Evolutionary conservation across 345 rosid species (phyloP).

Genomic region (Gossypium australe): DNA sequence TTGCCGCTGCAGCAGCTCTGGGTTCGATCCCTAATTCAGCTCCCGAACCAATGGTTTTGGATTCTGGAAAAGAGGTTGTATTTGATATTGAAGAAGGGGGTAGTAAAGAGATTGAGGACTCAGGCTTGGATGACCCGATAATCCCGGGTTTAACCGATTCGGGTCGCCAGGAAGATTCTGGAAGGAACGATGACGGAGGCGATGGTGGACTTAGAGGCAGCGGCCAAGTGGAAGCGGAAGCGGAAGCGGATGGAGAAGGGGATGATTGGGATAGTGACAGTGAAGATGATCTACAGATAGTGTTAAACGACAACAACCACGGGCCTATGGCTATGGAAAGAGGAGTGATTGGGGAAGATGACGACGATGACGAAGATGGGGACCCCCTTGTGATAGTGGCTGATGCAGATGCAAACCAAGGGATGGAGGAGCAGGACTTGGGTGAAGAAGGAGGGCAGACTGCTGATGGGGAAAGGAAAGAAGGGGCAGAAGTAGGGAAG

Average conservation of each 20-base stretch:
- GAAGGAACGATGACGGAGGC: constrained; percentile 9
- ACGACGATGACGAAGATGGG: constrained; percentile 69
- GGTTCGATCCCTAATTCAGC: constrained; percentile 21
- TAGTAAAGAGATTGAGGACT: constrained; percentile 31
- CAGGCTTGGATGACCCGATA: constrained; percentile 19
- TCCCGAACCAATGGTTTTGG: constrained; percentile 42
- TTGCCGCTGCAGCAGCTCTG: not conserved
- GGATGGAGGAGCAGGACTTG: constrained; percentile 66
- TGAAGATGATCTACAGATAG: constrained; percentile 92
- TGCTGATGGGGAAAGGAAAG: constrained; percentile 49
- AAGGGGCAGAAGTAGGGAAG: constrained; percentile 50
- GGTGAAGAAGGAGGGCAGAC: constrained; percentile 53
- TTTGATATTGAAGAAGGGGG: constrained; percentile 83
- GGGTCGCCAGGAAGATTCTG: constrained; percentile 10
- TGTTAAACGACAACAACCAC: constrained; percentile 68
- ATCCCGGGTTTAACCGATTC: constrained; percentile 58
- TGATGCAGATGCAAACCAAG: constrained; percentile 51
- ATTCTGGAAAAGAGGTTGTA: constrained; percentile 31
- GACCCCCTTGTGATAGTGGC: constrained; percentile 71
- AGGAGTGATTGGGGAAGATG: constrained; percentile 45
- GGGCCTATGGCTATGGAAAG: constrained; percentile 48
- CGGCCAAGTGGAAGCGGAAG: constrained; percentile 4
- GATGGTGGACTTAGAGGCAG: constrained; percentile 18
- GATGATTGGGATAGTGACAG: constrained; percentile 94
- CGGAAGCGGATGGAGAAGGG: constrained; percentile 29